Evolutionary conservation across 306 rosid genomes (phyloP).

Genomic region (Cyclanthera cordifolia): DNA sequence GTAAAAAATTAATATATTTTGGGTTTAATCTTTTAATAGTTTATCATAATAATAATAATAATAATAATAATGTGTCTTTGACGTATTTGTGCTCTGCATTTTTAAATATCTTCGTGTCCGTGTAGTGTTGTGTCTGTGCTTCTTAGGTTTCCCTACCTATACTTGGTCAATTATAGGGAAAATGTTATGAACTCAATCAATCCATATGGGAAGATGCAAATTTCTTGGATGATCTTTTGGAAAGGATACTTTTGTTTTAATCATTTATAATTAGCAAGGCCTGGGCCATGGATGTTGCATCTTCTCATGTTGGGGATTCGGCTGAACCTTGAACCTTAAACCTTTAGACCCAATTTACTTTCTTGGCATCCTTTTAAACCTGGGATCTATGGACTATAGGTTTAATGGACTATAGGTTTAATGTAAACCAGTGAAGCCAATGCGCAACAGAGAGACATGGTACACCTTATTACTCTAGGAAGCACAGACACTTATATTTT

Average conservation of each 20-base stretch:
- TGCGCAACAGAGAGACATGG: neutral
- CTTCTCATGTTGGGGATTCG: neutral
- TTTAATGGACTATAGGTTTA: neutral
- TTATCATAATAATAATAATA: too few relatives aligned
- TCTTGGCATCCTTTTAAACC: neutral
- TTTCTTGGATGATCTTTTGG: neutral
- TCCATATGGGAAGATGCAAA: neutral
- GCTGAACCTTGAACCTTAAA: neutral
- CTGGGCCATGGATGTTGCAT: conserved; percentile 2
- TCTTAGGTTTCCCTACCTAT: too few relatives aligned
- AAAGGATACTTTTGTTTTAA: neutral
- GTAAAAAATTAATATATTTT: too few relatives aligned
- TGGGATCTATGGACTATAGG: neutral
- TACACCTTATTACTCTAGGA: too few relatives aligned
- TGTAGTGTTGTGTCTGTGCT: too few relatives aligned
- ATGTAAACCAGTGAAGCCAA: neutral
- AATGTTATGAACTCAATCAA: neutral
- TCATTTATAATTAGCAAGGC: neutral
- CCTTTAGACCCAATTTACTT: neutral
- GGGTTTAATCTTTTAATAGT: too few relatives aligned
- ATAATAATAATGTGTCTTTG: too few relatives aligned
- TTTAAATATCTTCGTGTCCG: too few relatives aligned
- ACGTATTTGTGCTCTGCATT: too few relatives aligned
- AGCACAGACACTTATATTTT: too few relatives aligned
- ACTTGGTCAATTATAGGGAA: too few relatives aligned